phyloP scores from a whole-genome alignment of 2,329 filamentous ascomycete genomes.

The Xylariomycetidae sp. region DNA sequence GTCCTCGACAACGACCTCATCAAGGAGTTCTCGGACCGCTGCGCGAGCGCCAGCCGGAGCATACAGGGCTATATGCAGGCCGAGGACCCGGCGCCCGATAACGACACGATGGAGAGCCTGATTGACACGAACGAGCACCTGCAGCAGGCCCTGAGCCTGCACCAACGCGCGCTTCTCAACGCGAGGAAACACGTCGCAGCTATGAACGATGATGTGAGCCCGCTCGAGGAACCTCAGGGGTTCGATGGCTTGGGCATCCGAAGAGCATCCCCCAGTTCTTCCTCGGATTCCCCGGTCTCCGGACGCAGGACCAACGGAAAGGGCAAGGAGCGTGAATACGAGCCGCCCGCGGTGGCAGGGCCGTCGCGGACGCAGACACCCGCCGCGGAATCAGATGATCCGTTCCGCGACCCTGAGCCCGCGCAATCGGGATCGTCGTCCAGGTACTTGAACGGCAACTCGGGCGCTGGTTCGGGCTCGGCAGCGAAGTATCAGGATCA shows the following conservation, averaged over 20 bases:
- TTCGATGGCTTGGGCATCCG: conserved; percentile 3
- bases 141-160: conserved; percentile 72
- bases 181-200: conserved; percentile 50
- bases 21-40: conserved; percentile 85
- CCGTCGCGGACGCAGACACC: conserved; percentile 25
- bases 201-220: conserved; percentile 26
- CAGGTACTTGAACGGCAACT: conserved; percentile 10
- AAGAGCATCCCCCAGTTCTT: conserved; percentile 1
- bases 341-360: conserved; percentile 15
- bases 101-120: conserved; percentile 86
- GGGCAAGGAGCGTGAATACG: conserved; percentile 23
- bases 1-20: conserved; percentile 80
- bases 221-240: conserved; percentile 10
- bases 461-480: conserved; percentile 13
- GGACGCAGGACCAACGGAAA: conserved; percentile 21
- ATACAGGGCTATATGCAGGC: conserved; percentile 82
- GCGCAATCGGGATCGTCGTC: conserved; percentile 5
- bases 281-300: conserved; percentile 17
- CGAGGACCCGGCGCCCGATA: conserved; percentile 75
- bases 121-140: conserved; percentile 95
- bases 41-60: conserved; percentile 70
- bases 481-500: conserved; percentile 16
- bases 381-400: conserved; percentile 24
- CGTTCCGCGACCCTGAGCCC: conserved; percentile 29
- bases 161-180: conserved; percentile 72